A percentile compares a stretch with the other conserved stretches of the same genome.
phyloP scores from a whole-genome alignment of 2,329 filamentous ascomycete species.

The Aureobasidium zeae region DNA sequence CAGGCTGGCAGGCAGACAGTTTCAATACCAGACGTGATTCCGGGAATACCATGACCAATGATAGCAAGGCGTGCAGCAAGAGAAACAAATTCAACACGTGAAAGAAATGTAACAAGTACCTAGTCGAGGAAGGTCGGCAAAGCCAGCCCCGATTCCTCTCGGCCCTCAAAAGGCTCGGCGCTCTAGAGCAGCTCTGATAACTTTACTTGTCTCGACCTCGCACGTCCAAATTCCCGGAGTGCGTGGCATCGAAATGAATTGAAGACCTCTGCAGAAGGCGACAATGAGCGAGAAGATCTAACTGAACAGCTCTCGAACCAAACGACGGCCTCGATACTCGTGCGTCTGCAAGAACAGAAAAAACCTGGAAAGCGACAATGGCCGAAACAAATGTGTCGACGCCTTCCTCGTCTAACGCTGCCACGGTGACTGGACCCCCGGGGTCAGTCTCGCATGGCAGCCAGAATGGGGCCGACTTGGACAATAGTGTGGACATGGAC shows the following conservation, averaged over 20 bases:
- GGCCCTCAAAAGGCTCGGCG: conserved; percentile 2
- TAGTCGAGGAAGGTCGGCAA: conserved; percentile 2
- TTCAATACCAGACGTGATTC: no score
- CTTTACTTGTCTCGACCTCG: conserved; percentile 5
- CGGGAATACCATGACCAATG: not conserved
- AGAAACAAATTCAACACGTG: conserved; percentile 1
- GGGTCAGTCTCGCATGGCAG: conserved; percentile 16
- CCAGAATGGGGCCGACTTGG: conserved; percentile 7
- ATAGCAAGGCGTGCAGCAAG: not conserved
- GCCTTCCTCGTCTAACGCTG: conserved; percentile 8
- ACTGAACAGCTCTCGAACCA: not conserved
- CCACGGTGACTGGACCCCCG: conserved; percentile 12
- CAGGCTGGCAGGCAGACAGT: no score
- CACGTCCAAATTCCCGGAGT: conserved; percentile 2
- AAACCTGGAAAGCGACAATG: no score
- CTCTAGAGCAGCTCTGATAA: conserved; percentile 9
- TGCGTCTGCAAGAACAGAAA: not conserved
- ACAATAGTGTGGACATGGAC: conserved; percentile 3
- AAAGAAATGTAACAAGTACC: conserved; percentile 2
- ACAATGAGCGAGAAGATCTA: no score
- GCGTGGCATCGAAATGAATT: conserved; percentile 13
- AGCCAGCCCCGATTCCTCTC: not conserved
- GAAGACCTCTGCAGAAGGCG: conserved; percentile 10
- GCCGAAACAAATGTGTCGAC: conserved; percentile 11
- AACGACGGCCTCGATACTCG: conserved; percentile 6